Evolutionary conservation across 2,329 filamentous ascomycete genomes (phyloP).

Genomic region (Davidsoniella eucalypti): DNA sequence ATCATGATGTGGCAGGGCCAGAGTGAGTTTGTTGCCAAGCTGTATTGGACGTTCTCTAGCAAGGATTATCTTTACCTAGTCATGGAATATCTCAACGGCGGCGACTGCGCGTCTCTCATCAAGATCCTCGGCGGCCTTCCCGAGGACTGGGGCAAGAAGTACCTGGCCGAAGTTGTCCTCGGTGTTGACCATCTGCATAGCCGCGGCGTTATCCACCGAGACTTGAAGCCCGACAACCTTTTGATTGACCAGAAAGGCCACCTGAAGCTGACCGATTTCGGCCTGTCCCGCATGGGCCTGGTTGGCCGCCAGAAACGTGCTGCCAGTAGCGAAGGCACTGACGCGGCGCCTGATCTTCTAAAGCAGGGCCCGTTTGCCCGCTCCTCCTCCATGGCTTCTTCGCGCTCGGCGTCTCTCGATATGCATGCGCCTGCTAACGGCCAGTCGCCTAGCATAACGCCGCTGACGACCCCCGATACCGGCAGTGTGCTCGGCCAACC

Average conservation of each 20-base stretch:
- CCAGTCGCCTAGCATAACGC: conserved; percentile 73
- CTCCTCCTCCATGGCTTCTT: conserved; percentile 72
- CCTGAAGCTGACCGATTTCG: conserved; percentile 93
- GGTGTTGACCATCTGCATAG: conserved; percentile 92
- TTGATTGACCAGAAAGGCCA: conserved; percentile 95
- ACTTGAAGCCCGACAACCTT: conserved; percentile 92
- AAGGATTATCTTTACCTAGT: conserved; percentile 98
- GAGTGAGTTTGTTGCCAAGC: conserved; percentile 95
- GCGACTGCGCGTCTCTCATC: conserved; percentile 90
- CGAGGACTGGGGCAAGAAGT: conserved; percentile 97
- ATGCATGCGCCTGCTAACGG: conserved; percentile 25
- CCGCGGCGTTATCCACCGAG: conserved; percentile 87
- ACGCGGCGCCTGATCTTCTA: conserved; percentile 80
- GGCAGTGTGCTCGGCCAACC: conserved; percentile 57
- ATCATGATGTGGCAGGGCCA: conserved; percentile 99
- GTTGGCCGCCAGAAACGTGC: conserved; percentile 93
- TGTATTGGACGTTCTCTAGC: conserved; percentile 99
- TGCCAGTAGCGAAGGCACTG: conserved; percentile 56
- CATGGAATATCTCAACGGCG: conserved; percentile 97
- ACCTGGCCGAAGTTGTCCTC: conserved; percentile 89
- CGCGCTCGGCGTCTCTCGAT: conserved; percentile 85
- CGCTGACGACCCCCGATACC: conserved; percentile 63
- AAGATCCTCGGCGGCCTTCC: conserved; percentile 83
- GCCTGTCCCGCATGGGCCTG: conserved; percentile 89
- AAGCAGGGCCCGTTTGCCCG: conserved; percentile 85